A percentile compares a stretch with the other conserved stretches of the same genome.
These are phyloP conservation scores for Senna tora DNA, from an alignment of 306 rosid species.

Conservation along the genomic window DNA sequence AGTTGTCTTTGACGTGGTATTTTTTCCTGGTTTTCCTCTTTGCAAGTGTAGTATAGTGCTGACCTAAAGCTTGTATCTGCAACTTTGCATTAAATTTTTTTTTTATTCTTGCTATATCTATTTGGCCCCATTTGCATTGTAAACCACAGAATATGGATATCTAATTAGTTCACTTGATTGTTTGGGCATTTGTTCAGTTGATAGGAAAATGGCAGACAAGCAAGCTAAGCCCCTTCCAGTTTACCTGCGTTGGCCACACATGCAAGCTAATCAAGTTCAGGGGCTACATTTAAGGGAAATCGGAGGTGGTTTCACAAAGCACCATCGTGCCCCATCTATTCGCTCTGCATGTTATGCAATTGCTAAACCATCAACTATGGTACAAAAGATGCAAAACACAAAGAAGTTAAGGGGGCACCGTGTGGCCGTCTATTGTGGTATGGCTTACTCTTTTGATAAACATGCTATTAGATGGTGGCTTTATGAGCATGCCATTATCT, in stretches of 20 bases:
- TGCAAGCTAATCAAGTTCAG: constrained; percentile 86
- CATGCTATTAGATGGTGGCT: constrained; percentile 31
- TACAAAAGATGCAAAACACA: constrained; percentile 82
- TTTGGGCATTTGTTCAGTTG: constrained; percentile 49
- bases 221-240: constrained; percentile 58
- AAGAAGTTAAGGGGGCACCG: constrained; percentile 91
- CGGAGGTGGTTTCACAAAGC: constrained; percentile 87
- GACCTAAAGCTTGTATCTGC: constrained; percentile 32
- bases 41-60: constrained; percentile 25
- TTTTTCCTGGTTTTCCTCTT: constrained; percentile 15
- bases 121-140: constrained; percentile 14
- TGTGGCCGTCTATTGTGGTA: constrained; percentile 93
- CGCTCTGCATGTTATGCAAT: constrained; percentile 91
- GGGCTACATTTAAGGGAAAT: constrained; percentile 82
- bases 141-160: constrained; percentile 1
- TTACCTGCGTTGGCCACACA: constrained; percentile 86
- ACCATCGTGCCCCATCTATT: constrained; percentile 84
- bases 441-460: constrained; percentile 38
- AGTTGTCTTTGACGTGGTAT: constrained; percentile 18
- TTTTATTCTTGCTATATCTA: constrained; percentile 6
- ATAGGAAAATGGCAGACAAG: constrained; percentile 48
- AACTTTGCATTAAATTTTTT: constrained; percentile 30
- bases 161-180: constrained; percentile 35
- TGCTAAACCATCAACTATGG: constrained; percentile 90
- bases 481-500: constrained; percentile 27